Base-by-base conservation (phyloP, 768 basidiomycete species). In the Mycena crocata region DNA sequence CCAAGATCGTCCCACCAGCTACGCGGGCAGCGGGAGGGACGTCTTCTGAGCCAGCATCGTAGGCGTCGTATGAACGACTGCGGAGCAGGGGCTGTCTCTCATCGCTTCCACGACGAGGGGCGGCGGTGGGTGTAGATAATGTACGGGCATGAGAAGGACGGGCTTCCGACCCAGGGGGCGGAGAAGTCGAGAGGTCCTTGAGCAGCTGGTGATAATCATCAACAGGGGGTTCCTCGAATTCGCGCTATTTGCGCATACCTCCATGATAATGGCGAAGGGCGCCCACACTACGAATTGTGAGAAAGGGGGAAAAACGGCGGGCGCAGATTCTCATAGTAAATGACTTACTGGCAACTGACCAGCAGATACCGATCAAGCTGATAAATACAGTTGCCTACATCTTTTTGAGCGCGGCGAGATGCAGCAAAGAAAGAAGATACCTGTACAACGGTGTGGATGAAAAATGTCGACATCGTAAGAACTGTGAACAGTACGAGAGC, bases 221-320 rank as follows among this genome's bases (percentile, higher is more conserved):
- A 42, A 54, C 28, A 56, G n/a, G 64, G 13, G 26, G 31, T 23
- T 49, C 35, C 15, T 15, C 52, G 14, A 32, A 28, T 42, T 21
- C 8, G 13, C 51, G 37, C 30, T 40, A 50, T 44, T 30, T 54
- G 24, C 24, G 71, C 86, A 54, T 68, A 88, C 95, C 88, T 96
- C 96, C 96, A 98, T 98, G 79, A 98, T 94, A 73, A 98, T 95
- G 23, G 96, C 93, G 71, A 98, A 98, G 3, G 96, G 96, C 19
- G 94, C 94, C 96, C 96, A 98, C 81, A 93, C 67, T 68, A 34
- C 14, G 30, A 30, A 26, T 6, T 0, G 32, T 26, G 15, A 23
- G 26, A 17, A 19, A 28, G 26, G 17, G 45, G 10, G 52, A 34
- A 34, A 15, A 45, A n/a, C n/a, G n/a, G n/a, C n/a, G n/a, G n/a